Base-by-base conservation (phyloP, 2,329 filamentous ascomycete species). In the Ophiocordyceps robertsii region DNA sequence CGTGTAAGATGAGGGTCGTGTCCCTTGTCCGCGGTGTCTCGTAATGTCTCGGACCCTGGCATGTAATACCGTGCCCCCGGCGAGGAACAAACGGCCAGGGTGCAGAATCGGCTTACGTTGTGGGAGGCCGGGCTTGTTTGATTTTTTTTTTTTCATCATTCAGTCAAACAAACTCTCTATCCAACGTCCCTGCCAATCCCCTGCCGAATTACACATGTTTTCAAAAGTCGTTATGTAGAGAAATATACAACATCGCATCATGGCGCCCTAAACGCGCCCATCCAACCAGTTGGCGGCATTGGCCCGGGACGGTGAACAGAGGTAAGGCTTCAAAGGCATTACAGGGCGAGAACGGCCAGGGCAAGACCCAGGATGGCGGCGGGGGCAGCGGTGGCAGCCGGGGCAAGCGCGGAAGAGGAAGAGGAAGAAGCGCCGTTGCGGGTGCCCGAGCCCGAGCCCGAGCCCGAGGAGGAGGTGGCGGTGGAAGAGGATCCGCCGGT, bases 321-420 rank as follows among this genome's bases (percentile, higher is more conserved):
- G 7, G n/a, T 10, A 6, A 36, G 33, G 3, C 12, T 1, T 13
- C n/a, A 14, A 21, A 4, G 9, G 6, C 12, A 16, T 66, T 71
- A 77, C 54, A 76, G 54, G 51, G 68, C 68, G 43, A 74, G 49
- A 47, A 75, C 50, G 44, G 70, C 72, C 49, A 65, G 72, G 21
- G 69, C 21, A 44, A 73, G 57, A 48, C 69, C 72, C 42, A 72
- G 46, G 16, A 74, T 41, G 31, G 66, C 67, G 19, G 63, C 63
- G 21, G 68, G 64, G 32, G 43, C 50, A 33, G 46, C 43, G 31
- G 43, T 45, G 3, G 46, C 19, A 31, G 42, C 45, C 21, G 52
- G 38, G 37, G 49, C 50, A 19, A 46, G 44, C 44, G 46, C 45
- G 45, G 46, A 41, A 44, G 48, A 40, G 31, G 54, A 48, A 9